A percentile compares a stretch with the other conserved stretches of the same genome.
Evolutionary conservation across 163 green algal genomes (phyloP).

Genomic region (Chlamydomonas reinhardtii): DNA sequence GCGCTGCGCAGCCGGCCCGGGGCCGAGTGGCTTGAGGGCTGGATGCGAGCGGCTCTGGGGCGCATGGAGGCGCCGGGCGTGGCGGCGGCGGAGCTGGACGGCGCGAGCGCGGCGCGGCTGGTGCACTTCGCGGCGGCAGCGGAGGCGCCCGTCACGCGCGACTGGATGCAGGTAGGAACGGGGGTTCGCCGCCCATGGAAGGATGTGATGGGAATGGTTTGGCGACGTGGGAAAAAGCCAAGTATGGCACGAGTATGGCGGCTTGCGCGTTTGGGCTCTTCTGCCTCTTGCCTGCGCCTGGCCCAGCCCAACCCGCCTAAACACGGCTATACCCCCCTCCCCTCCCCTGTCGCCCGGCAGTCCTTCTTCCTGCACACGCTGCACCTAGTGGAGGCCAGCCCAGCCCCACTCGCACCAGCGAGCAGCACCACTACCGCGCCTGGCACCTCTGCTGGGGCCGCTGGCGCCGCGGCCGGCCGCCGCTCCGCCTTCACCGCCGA

Average conservation of each 20-base stretch:
- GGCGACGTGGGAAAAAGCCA: too few species aligned
- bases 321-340: too few species aligned
- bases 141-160: conserved; percentile 1
- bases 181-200: too few species aligned
- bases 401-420: too few species aligned
- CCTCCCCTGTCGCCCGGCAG: neutral
- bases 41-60: neutral
- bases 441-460: neutral
- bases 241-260: too few species aligned
- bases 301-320: too few species aligned
- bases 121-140: conserved; percentile 28
- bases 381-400: neutral
- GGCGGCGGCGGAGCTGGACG: conserved; percentile 10
- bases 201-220: too few species aligned
- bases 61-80: neutral
- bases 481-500: neutral
- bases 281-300: too few species aligned
- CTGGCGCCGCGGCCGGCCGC: neutral
- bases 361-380: conserved; percentile 41
- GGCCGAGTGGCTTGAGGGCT: conserved; percentile 7
- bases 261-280: too few species aligned
- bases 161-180: conserved; percentile 38
- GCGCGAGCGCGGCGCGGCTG: conserved; percentile 13
- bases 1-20: conserved; percentile 13
- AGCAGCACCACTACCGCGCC: neutral